Conservation (phyloP, 2,329 filamentous ascomycete species). For the Pseudogymnoascus sp. region DNA sequence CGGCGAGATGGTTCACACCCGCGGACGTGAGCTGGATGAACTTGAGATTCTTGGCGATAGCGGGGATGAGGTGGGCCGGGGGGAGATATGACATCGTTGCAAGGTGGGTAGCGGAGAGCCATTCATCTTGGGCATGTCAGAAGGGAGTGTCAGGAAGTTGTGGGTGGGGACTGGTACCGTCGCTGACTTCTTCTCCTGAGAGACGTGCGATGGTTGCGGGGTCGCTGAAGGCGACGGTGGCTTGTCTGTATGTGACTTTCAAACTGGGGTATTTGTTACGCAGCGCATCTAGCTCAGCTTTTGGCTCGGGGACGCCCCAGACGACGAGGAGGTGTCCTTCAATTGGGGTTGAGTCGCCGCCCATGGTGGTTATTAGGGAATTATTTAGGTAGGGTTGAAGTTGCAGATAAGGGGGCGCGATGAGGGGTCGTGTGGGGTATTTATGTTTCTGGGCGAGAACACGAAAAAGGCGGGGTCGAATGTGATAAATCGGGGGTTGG, state of each 20-base stretch:
- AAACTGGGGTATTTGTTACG: constrained; percentile 38
- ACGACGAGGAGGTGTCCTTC: constrained; percentile 37
- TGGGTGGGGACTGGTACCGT: constrained; percentile 14
- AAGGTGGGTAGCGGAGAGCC: constrained; percentile 25
- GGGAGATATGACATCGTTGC: constrained; percentile 26
- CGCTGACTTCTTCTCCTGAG: constrained; percentile 14
- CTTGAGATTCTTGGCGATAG: constrained; percentile 27
- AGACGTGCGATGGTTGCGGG: neutral
- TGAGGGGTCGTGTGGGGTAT: constrained; percentile 6
- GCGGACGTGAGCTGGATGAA: constrained; percentile 30
- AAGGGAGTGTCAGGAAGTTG: constrained; percentile 15
- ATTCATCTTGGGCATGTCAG: neutral
- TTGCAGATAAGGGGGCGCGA: neutral
- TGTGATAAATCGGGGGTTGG: neutral
- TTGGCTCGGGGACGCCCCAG: constrained; percentile 36
- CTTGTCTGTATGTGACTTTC: constrained; percentile 35
- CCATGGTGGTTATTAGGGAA: constrained; percentile 32
- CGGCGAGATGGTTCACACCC: constrained; percentile 27
- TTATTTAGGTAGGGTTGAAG: neutral
- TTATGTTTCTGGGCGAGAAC: neutral
- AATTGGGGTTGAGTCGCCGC: constrained; percentile 33
- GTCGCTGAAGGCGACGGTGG: constrained; percentile 19
- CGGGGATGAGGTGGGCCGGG: constrained; percentile 14
- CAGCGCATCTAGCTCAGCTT: constrained; percentile 31
- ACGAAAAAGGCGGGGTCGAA: neutral